Evolutionary conservation across 2,329 filamentous ascomycete species (phyloP), one percentile per base, ranked within the genome.

Genomic region (Paraphoma chrysanthemicola): DNA sequence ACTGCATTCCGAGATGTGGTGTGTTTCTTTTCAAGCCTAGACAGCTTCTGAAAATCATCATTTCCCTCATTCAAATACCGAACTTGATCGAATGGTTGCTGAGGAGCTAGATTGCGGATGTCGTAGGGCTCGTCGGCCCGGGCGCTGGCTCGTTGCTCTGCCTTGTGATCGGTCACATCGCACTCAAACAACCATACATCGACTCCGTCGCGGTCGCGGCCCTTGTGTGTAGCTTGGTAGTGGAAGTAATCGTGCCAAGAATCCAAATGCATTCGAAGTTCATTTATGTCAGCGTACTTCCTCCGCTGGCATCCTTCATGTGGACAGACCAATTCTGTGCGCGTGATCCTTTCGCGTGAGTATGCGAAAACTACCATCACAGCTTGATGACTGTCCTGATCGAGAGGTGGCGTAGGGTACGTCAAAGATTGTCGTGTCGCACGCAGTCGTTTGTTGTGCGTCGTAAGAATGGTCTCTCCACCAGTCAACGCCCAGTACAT

Each of bases 191-290:
- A 48, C 61, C 51, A 66, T 30, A 39, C 59, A 41, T 54, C 48
- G 14, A 66, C 50, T 8, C 63, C 64, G 8, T 65, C 30, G 8
- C 43, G 50, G 41, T 67, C 64, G 8, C 53, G 14, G 6, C 48
- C 38, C 30, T 59, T 45, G 2, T 54, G 46, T 2, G 48, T 53
- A 3, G 67, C 57, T 10, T 66, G 38, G 9, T 69, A 74, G 7
- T 59, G 60, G 51, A 78, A 74, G 31, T 76, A 64, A 17, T 76
- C 71, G 51, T 80, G 78, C 54, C 64, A 66, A 14, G 61, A 53
- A 6, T 70, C 53, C 6, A 76, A 56, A 51, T 81, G 79, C 49
- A 75, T 64, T 11, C 71, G 65, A 3, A 81, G 63, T 18, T 63
- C 62, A n/a, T 65, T 54, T 1, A 69, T 55, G 6, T 61, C 51